These are phyloP conservation scores for Coniophora puteana DNA, from an alignment of 1,284 basidiomycete genomes.

Conservation along the genomic window DNA sequence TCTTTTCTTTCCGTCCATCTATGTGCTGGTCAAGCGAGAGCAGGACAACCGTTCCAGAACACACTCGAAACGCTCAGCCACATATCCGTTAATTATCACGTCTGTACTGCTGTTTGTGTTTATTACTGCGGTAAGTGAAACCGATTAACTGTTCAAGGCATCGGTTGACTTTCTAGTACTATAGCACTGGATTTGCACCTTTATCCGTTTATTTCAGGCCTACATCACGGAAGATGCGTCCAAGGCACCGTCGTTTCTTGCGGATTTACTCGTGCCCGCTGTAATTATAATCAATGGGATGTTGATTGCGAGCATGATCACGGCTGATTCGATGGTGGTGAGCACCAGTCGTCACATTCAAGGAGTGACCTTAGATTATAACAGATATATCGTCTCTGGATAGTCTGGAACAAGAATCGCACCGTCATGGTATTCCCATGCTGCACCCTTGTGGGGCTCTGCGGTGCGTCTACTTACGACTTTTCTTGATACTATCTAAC, in stretches of 20 bases:
- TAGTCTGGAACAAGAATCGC: slow-evolving; percentile 10
- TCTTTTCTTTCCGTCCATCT: too few species aligned
- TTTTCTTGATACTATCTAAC: background rate
- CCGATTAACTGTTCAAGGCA: too few species aligned
- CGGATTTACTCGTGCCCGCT: slow-evolving; percentile 8
- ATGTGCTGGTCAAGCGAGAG: too few species aligned
- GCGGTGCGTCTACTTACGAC: slow-evolving; percentile 4
- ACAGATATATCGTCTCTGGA: slow-evolving; percentile 16
- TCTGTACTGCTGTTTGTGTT: too few species aligned
- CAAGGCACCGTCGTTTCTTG: slow-evolving; percentile 7
- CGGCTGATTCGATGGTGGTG: slow-evolving; percentile 15
- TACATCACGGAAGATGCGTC: slow-evolving; percentile 7
- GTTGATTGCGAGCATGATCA: slow-evolving; percentile 6
- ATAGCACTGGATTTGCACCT: slow-evolving; percentile 14
- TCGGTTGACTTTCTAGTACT: too few species aligned
- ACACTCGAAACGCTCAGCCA: too few species aligned
- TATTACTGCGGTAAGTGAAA: too few species aligned
- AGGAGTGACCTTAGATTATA: background rate
- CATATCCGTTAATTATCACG: too few species aligned
- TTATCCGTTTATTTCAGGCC: slow-evolving; percentile 11
- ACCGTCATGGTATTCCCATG: slow-evolving; percentile 11
- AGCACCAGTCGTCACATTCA: background rate
- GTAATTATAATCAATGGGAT: slow-evolving; percentile 10
- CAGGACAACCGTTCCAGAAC: too few species aligned
- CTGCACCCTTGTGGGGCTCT: slow-evolving; percentile 7